phyloP scores from a whole-genome alignment of 768 basidiomycete genomes.

The Boletus eberwhitei region DNA sequence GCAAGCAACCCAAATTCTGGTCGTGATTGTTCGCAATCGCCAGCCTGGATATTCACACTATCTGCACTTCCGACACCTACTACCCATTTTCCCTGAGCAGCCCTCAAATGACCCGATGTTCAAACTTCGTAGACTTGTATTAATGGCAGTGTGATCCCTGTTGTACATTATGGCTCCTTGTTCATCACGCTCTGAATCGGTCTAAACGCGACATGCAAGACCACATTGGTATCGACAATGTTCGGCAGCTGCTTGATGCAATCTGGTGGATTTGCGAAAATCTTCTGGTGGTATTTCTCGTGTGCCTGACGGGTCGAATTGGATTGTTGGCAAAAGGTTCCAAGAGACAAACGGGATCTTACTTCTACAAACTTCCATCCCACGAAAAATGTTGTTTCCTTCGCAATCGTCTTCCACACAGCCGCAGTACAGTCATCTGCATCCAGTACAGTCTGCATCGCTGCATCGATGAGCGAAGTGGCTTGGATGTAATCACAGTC shows the following conservation, averaged over 20 bases:
- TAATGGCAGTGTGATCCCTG: not conserved
- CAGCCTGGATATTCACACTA: too few species aligned
- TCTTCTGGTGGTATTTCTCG: not conserved
- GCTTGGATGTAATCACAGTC: not conserved
- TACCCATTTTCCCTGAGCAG: too few species aligned
- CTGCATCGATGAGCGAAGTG: not conserved
- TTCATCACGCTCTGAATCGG: not conserved
- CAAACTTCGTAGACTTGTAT: too few species aligned
- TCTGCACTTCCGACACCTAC: too few species aligned
- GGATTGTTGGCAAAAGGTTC: not conserved
- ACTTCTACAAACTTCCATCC: constrained; percentile 1
- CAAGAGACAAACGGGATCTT: not conserved
- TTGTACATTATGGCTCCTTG: not conserved
- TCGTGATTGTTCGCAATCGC: too few species aligned
- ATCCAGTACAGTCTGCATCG: constrained; percentile 1
- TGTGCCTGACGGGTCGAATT: not conserved
- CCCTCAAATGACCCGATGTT: too few species aligned
- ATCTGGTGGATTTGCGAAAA: not conserved
- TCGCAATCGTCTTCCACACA: not conserved
- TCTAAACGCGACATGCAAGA: not conserved
- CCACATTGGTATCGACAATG: not conserved
- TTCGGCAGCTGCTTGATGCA: not conserved
- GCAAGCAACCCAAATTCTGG: too few species aligned
- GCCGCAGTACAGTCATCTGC: not conserved
- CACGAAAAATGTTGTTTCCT: not conserved